Base-by-base conservation (phyloP, 768 basidiomycete genomes). In the Holtermanniella nyarrowii region DNA sequence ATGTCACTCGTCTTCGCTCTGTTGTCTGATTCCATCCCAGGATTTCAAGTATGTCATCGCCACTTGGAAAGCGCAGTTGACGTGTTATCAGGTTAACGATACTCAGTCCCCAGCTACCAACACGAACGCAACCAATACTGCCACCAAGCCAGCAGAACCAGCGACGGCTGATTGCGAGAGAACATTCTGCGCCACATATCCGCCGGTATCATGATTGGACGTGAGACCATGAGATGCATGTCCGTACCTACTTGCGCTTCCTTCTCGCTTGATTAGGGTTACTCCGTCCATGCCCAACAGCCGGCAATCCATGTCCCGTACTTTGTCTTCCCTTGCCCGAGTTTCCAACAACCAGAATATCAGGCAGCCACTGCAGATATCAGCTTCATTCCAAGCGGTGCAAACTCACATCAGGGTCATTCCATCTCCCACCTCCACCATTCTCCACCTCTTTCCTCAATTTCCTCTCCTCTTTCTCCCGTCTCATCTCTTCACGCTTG, bases 261-360 rank as follows among this genome's bases (percentile, higher is more conserved):
- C 79, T 78, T 62, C 77, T 77, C 20, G 68, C 68, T 71, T 85
- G 86, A 68, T 97, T 96, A 1, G 88, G 89, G 73, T 97, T 97
- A 68, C 78, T 85, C 68, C 81, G 78, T 21, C 93, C 93, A 60
- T 83, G 79, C 2, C 91, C 91, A 61, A 97, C 83, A 55, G 79
- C 75, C 5, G 91, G 91, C 78, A 95, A 76, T 1, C 62, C 68
- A 77, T 82, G 37, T 76, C 81, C 65, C 78, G 80, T 76, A 75
- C 78, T 49, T 73, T 76, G 60, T 39, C 73, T 74, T 10, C 85
- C 85, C 70, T 86, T 88, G 0, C 86, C 84, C 11, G 66, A 67
- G 56, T 63, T 63, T 5, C 70, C 70, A 4, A 67, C 66, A 14
- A 62, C 61, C 23, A 69, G 56, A 23, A 72, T 67, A 49, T 69